Conservation (phyloP, 495 filamentous ascomycete species). For the Xanthoparmelia taractica region DNA sequence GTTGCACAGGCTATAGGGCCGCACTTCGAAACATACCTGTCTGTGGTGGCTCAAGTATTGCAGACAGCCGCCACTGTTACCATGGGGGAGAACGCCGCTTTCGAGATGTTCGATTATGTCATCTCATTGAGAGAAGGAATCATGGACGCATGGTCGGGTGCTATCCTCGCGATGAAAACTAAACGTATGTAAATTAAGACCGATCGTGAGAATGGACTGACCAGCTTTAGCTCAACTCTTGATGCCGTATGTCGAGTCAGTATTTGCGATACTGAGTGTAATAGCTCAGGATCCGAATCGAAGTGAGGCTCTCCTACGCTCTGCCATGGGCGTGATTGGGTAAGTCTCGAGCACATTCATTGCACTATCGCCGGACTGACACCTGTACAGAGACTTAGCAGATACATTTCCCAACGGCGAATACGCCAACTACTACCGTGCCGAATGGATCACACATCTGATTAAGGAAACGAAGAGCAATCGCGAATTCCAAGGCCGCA, state of each 20-base stretch:
- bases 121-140: conserved; percentile 91
- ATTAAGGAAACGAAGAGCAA: conserved; percentile 82
- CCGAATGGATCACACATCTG: conserved; percentile 80
- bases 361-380: conserved; percentile 32
- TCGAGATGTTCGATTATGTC: conserved; percentile 94
- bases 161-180: conserved; percentile 85
- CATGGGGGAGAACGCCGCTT: conserved; percentile 57
- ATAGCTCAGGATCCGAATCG: conserved; percentile 75
- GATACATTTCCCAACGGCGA: conserved; percentile 90
- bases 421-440: conserved; percentile 70
- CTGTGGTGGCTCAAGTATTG: conserved; percentile 84
- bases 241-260: conserved; percentile 69
- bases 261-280: conserved; percentile 80
- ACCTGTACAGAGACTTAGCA: conserved; percentile 66
- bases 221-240: conserved; percentile 52
- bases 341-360: conserved; percentile 39
- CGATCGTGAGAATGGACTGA: conserved; percentile 10
- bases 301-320: conserved; percentile 83
- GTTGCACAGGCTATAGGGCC: conserved; percentile 93
- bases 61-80: conserved; percentile 84
- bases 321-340: conserved; percentile 95
- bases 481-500: conserved; percentile 72
- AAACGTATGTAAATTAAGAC: conserved; percentile 49
- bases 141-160: conserved; percentile 98
- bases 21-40: conserved; percentile 85